Evolutionary conservation across 768 basidiomycete genomes (phyloP).

Genomic region (Suillus americanus): DNA sequence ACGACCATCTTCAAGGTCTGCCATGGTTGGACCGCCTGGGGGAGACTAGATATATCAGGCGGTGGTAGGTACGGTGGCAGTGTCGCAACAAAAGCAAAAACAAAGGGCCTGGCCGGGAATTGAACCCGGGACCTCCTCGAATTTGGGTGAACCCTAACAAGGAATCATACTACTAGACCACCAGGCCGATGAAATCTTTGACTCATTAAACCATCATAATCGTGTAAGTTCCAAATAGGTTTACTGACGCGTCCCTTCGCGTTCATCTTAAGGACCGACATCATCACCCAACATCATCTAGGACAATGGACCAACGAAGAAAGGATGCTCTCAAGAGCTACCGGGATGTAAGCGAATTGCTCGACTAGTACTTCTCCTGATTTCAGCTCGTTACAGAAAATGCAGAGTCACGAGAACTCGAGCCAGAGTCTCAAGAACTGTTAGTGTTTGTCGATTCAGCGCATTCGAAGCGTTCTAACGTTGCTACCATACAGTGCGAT

Average conservation of each 20-base stretch:
- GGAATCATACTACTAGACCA: constrained; percentile 58
- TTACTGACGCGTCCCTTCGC: constrained; percentile 10
- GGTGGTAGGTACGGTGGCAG: too few relatives aligned
- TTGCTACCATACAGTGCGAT: constrained; percentile 61
- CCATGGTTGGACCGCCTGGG: too few relatives aligned
- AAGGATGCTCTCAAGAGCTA: constrained; percentile 75
- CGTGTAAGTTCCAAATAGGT: neutral
- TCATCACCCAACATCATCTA: constrained; percentile 48
- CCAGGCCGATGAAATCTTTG: constrained; percentile 32
- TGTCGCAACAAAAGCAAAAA: neutral
- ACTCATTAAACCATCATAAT: neutral
- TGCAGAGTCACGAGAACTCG: constrained; percentile 85
- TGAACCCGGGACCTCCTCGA: constrained; percentile 64
- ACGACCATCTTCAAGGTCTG: too few relatives aligned
- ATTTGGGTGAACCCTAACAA: constrained; percentile 42
- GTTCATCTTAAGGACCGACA: constrained; percentile 18
- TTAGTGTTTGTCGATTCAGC: constrained; percentile 40
- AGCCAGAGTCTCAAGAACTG: constrained; percentile 89
- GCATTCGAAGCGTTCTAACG: neutral
- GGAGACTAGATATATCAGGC: too few relatives aligned
- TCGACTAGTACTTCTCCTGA: neutral
- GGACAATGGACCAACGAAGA: constrained; percentile 66
- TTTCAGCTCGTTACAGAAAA: constrained; percentile 64
- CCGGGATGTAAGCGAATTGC: constrained; percentile 55
- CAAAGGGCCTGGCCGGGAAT: constrained; percentile 53